Evolutionary conservation across 1,284 basidiomycete species (phyloP).

Genomic region (Pseudozyma hubeiensis): DNA sequence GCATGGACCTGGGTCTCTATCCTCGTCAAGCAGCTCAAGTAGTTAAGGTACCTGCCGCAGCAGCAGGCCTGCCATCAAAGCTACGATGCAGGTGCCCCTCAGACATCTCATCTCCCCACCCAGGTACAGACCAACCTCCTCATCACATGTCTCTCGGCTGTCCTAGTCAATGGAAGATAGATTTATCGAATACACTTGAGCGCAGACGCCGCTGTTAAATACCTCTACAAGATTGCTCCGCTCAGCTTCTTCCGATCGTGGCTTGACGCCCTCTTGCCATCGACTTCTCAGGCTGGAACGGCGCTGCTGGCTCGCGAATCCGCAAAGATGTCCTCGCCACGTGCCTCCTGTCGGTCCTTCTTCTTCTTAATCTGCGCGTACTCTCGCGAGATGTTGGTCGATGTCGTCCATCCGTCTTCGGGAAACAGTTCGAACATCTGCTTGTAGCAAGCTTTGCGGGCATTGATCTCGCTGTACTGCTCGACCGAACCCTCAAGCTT

Average conservation of each 20-base stretch:
- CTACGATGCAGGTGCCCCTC: no score
- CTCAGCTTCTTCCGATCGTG: slow-evolving; percentile 18
- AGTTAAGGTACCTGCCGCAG: no score
- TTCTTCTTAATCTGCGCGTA: slow-evolving; percentile 59
- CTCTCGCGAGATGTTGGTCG: slow-evolving; percentile 62
- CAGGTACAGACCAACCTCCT: no score
- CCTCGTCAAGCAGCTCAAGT: no score
- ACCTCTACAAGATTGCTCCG: not conserved
- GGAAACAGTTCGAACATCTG: slow-evolving; percentile 60
- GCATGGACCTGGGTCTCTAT: no score
- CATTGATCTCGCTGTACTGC: slow-evolving; percentile 63
- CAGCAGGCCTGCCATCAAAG: no score
- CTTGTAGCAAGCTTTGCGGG: slow-evolving; percentile 65
- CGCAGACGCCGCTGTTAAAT: no score
- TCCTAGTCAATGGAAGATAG: no score
- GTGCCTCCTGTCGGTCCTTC: slow-evolving; percentile 52
- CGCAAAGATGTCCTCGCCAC: slow-evolving; percentile 43
- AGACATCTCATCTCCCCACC: no score
- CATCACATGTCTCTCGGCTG: no score
- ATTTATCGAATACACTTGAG: no score
- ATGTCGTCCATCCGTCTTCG: slow-evolving; percentile 62
- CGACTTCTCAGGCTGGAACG: slow-evolving; percentile 18
- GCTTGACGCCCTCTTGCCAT: slow-evolving; percentile 3
- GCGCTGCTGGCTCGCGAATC: slow-evolving; percentile 43
- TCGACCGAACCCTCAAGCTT: slow-evolving; percentile 61